These are phyloP conservation scores for Saturnispora silvae DNA, from an alignment of 805 yeast species.

Conservation along the genomic window DNA sequence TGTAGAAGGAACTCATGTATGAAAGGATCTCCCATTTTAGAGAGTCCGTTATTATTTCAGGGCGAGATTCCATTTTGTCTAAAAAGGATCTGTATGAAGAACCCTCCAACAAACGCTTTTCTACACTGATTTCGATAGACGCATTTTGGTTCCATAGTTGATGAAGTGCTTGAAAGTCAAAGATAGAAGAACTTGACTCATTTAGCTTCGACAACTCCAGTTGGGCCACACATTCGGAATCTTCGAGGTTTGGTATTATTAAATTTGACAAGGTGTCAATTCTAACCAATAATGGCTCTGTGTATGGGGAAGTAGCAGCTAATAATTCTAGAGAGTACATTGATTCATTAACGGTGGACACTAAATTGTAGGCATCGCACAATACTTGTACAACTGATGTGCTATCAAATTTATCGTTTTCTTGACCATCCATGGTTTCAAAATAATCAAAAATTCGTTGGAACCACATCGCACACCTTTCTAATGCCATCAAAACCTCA, in stretches of 20 bases:
- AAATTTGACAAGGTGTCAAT: constrained; percentile 13
- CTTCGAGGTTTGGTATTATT: background rate
- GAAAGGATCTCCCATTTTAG: constrained; percentile 32
- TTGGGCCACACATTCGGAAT: constrained; percentile 21
- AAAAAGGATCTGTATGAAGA: constrained; percentile 35
- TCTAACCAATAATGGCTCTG: constrained; percentile 7
- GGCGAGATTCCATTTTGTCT: constrained; percentile 22
- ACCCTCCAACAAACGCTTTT: constrained; percentile 31
- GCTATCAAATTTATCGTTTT: constrained; percentile 1
- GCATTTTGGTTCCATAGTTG: constrained; percentile 27
- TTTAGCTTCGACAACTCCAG: constrained; percentile 24
- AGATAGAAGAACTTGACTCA: constrained; percentile 22
- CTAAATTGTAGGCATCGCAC: constrained; percentile 19
- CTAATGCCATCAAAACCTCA: constrained; percentile 13
- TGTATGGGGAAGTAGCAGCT: background rate
- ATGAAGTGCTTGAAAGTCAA: constrained; percentile 21
- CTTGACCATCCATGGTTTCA: background rate
- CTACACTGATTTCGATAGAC: constrained; percentile 24
- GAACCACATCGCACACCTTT: constrained; percentile 12
- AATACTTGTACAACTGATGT: constrained; percentile 18
- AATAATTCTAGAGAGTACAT: constrained; percentile 9
- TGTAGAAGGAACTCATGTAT: constrained; percentile 28
- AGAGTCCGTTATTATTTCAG: constrained; percentile 10
- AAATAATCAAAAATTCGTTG: constrained; percentile 8
- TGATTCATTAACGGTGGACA: constrained; percentile 21